These are phyloP conservation scores for Phialophora macrospora DNA, from an alignment of 2,329 filamentous ascomycete species.

Conservation along the genomic window DNA sequence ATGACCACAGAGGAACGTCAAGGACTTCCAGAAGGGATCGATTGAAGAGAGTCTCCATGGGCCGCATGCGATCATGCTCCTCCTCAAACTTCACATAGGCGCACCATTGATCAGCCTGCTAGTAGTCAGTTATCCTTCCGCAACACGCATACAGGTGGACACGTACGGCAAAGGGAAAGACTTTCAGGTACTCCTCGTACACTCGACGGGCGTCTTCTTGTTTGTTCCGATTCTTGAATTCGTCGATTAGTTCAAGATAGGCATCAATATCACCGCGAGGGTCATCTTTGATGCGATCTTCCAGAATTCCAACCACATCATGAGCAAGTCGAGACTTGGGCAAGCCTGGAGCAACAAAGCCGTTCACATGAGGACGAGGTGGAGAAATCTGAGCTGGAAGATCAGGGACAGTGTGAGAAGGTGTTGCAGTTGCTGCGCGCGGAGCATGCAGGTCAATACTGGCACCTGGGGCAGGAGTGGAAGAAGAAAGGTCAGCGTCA, in stretches of 20 bases:
- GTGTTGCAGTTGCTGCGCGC: constrained; percentile 46
- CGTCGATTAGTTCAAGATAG: constrained; percentile 84
- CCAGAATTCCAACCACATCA: constrained; percentile 78
- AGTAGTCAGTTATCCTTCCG: constrained; percentile 44
- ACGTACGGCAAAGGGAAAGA: constrained; percentile 91
- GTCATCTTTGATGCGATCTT: constrained; percentile 90
- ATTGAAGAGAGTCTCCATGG: constrained; percentile 82
- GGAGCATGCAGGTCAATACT: constrained; percentile 53
- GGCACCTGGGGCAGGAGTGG: constrained; percentile 53
- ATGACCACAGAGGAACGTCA: constrained; percentile 85
- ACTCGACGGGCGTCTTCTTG: constrained; percentile 77
- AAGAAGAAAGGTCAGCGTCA: constrained; percentile 43
- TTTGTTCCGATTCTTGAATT: constrained; percentile 80
- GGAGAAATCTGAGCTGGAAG: constrained; percentile 35
- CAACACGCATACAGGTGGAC: constrained; percentile 21
- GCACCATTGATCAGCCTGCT: constrained; percentile 87
- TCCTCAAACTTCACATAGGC: constrained; percentile 89
- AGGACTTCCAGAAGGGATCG: constrained; percentile 77
- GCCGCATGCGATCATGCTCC: constrained; percentile 78
- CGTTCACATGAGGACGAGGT: constrained; percentile 36
- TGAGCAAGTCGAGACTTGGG: constrained; percentile 65
- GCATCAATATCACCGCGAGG: constrained; percentile 90
- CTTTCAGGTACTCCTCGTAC: constrained; percentile 83
- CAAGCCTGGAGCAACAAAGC: constrained; percentile 41
- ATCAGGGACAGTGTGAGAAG: constrained; percentile 47